Conservation (phyloP, 176 grass and related monocot genomes). For the Cenchrus purpureus region DNA sequence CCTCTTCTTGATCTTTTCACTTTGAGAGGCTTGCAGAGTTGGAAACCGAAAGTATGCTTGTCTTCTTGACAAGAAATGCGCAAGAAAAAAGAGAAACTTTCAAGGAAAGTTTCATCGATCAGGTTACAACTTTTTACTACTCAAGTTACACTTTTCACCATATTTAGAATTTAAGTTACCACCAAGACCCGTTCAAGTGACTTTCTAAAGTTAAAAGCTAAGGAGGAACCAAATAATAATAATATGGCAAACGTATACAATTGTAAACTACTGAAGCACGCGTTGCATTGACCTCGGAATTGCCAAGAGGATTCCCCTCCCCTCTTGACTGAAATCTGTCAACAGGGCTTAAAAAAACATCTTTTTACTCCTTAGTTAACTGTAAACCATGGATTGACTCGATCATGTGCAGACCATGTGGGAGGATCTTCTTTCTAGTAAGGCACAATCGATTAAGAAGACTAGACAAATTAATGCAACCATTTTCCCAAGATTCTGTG, state of each 20-base stretch:
- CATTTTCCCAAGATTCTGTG: conserved; percentile 11
- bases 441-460: neutral
- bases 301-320: conserved; percentile 24
- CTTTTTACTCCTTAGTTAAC: neutral
- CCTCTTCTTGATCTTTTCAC: neutral
- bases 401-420: too few relatives aligned
- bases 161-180: neutral
- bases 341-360: neutral
- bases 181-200: too few relatives aligned
- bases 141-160: neutral
- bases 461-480: neutral
- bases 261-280: neutral
- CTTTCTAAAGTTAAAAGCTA: too few relatives aligned
- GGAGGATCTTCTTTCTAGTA: neutral
- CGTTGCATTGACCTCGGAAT: conserved; percentile 45
- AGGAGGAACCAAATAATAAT: too few relatives aligned
- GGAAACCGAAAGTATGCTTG: conserved; percentile 21
- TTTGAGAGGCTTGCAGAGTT: conserved; percentile 7
- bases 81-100: neutral
- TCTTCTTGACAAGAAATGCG: neutral
- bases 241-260: neutral
- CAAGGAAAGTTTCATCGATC: neutral
- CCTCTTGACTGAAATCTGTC: conserved; percentile 7
- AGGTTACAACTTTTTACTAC: neutral
- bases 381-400: neutral